Conservation (phyloP, 192 early-diverging fungal genomes). For the Gryganskiella cystojenkinii region DNA sequence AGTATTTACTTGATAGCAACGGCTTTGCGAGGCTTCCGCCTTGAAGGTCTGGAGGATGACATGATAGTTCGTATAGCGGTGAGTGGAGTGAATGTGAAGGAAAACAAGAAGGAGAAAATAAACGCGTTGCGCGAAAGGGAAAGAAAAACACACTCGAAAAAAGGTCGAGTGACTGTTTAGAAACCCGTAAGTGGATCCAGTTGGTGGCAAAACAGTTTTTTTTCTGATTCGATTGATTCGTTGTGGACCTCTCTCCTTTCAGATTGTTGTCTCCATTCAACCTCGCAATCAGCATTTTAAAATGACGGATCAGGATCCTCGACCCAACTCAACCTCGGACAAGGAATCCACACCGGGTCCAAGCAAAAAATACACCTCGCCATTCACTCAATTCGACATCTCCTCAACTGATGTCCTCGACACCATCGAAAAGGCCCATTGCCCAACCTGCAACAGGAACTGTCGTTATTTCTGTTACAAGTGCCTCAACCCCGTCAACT, state of each 20-base stretch:
- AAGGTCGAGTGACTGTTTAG: background rate
- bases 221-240: no score
- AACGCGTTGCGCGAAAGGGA: background rate
- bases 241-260: no score
- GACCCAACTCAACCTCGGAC: no score
- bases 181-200: no score
- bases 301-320: no score
- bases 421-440: slow-evolving; percentile 56
- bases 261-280: no score
- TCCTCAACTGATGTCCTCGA: slow-evolving; percentile 49
- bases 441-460: slow-evolving; percentile 70
- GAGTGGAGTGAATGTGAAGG: background rate
- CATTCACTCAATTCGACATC: slow-evolving; percentile 49
- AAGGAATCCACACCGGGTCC: no score
- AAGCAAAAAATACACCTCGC: slow-evolving; percentile 30
- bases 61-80: background rate
- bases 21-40: slow-evolving; percentile 44
- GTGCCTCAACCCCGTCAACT: slow-evolving; percentile 67
- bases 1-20: slow-evolving; percentile 27
- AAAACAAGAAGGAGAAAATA: background rate
- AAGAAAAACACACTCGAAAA: slow-evolving; percentile 2
- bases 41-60: slow-evolving; percentile 27
- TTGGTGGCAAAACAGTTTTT: no score
- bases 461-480: slow-evolving; percentile 80
- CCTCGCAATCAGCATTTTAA: no score